phyloP scores from a whole-genome alignment of 768 basidiomycete genomes.

The Tricholoma furcatifolium region DNA sequence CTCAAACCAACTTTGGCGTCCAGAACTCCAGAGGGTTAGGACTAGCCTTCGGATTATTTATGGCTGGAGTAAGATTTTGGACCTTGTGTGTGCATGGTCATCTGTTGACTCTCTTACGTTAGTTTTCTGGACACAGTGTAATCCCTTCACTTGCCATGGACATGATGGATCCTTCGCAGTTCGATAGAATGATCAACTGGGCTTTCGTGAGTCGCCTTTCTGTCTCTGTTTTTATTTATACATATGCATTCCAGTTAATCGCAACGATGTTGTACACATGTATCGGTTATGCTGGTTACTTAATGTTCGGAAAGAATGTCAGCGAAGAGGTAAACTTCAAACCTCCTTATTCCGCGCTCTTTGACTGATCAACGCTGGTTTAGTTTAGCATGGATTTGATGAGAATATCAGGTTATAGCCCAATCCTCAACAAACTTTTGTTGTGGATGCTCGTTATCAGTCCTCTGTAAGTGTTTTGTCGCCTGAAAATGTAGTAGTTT shows the following conservation, averaged over 20 bases:
- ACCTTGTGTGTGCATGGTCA: neutral
- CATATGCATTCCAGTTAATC: slow-evolving; percentile 39
- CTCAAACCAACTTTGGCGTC: slow-evolving; percentile 61
- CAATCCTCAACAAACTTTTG: slow-evolving; percentile 65
- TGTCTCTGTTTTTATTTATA: neutral
- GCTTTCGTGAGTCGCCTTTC: slow-evolving; percentile 67
- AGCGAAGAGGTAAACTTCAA: slow-evolving; percentile 66
- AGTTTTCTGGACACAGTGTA: slow-evolving; percentile 92
- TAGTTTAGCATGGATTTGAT: slow-evolving; percentile 86
- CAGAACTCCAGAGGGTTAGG: slow-evolving; percentile 59
- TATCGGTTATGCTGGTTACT: slow-evolving; percentile 80
- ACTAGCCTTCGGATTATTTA: slow-evolving; percentile 83
- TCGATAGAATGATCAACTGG: slow-evolving; percentile 79
- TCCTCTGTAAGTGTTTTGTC: slow-evolving; percentile 54
- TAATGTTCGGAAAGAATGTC: slow-evolving; percentile 85
- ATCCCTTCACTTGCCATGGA: slow-evolving; percentile 89
- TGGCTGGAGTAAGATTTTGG: slow-evolving; percentile 71
- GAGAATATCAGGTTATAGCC: slow-evolving; percentile 69
- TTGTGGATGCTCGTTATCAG: slow-evolving; percentile 86
- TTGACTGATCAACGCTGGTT: neutral
- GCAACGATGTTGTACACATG: slow-evolving; percentile 63
- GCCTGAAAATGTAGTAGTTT: slow-evolving; percentile 1
- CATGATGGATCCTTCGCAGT: slow-evolving; percentile 81
- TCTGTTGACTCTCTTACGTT: slow-evolving; percentile 3
- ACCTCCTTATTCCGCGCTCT: neutral